A percentile compares a stretch with the other conserved stretches of the same genome.
These are phyloP conservation scores for Neurospora sp. DNA, from an alignment of 495 filamentous ascomycete species.

Conservation along the genomic window DNA sequence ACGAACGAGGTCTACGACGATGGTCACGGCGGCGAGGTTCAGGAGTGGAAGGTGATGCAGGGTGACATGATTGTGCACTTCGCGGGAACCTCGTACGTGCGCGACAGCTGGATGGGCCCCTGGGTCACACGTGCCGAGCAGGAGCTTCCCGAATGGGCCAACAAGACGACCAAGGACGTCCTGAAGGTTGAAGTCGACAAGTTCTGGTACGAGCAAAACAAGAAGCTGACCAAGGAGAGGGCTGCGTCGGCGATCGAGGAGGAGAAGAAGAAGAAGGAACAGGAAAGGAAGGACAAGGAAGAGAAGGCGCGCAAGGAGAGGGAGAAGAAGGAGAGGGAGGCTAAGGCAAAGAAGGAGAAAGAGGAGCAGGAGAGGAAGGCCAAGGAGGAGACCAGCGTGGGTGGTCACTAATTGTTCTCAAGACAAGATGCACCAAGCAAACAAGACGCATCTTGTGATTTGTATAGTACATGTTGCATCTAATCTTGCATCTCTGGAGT, in stretches of 20 bases:
- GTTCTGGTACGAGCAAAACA: conserved; percentile 7
- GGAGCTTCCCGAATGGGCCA: conserved; percentile 13
- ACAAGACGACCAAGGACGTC: conserved; percentile 6
- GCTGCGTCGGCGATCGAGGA: conserved; percentile 2
- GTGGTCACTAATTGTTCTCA: background rate
- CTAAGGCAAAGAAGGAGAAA: conserved; percentile 3
- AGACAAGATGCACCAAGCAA: background rate
- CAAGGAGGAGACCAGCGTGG: background rate
- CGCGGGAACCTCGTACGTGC: conserved; percentile 12
- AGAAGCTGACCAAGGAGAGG: conserved; percentile 2
- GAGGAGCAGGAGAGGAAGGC: conserved; percentile 3
- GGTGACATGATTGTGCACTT: conserved; percentile 19
- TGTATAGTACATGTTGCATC: background rate
- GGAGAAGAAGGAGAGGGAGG: conserved; percentile 1
- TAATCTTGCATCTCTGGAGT: background rate
- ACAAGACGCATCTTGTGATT: background rate
- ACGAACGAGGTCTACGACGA: conserved; percentile 13
- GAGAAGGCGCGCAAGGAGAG: conserved; percentile 4
- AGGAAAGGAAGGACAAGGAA: conserved; percentile 4
- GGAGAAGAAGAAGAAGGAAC: background rate
- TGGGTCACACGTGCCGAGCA: conserved; percentile 15
- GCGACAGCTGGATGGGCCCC: conserved; percentile 20
- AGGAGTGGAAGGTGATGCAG: conserved; percentile 21
- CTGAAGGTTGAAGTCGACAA: conserved; percentile 5
- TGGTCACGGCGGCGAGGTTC: conserved; percentile 8